phyloP scores from a whole-genome alignment of 768 basidiomycete species.

The Chalciporus pseudorubinellus region DNA sequence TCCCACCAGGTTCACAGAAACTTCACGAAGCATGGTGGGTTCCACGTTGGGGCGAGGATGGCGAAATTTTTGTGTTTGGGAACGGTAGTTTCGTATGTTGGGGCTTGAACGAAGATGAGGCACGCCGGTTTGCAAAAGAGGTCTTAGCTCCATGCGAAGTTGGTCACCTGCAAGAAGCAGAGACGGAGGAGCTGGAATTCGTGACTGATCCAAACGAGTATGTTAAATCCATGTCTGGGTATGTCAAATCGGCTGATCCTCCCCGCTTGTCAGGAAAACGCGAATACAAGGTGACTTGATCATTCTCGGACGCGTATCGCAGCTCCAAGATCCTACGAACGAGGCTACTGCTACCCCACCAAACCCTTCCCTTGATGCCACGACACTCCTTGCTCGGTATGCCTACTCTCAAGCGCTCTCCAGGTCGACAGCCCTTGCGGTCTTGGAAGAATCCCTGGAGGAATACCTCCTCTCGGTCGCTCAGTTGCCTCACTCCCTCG shows the following conservation, averaged over 20 bases:
- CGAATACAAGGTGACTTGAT: constrained; percentile 90
- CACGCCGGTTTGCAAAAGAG: constrained; percentile 60
- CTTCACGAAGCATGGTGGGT: constrained; percentile 82
- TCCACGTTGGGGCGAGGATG: constrained; percentile 65
- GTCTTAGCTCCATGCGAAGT: constrained; percentile 64
- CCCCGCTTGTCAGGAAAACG: constrained; percentile 56
- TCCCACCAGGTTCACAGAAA: constrained; percentile 53
- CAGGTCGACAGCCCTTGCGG: constrained; percentile 83
- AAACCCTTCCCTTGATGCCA: constrained; percentile 56
- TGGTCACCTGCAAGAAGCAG: constrained; percentile 60
- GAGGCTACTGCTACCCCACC: constrained; percentile 45
- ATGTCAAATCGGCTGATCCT: constrained; percentile 4
- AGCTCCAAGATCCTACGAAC: constrained; percentile 52
- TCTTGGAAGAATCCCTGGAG: constrained; percentile 82
- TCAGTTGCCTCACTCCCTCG: constrained; percentile 69
- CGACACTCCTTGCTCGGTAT: constrained; percentile 83
- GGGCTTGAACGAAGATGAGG: constrained; percentile 79
- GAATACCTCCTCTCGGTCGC: constrained; percentile 82
- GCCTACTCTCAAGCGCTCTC: constrained; percentile 91
- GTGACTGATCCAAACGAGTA: constrained; percentile 89
- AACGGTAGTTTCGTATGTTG: constrained; percentile 91
- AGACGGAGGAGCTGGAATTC: constrained; percentile 91
- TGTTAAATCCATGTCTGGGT: constrained; percentile 15
- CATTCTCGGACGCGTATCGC: constrained; percentile 71
- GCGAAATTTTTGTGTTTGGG: constrained; percentile 86